Conservation (phyloP, 2,329 filamentous ascomycete species). For the Acephala macrosclerotiorum region DNA sequence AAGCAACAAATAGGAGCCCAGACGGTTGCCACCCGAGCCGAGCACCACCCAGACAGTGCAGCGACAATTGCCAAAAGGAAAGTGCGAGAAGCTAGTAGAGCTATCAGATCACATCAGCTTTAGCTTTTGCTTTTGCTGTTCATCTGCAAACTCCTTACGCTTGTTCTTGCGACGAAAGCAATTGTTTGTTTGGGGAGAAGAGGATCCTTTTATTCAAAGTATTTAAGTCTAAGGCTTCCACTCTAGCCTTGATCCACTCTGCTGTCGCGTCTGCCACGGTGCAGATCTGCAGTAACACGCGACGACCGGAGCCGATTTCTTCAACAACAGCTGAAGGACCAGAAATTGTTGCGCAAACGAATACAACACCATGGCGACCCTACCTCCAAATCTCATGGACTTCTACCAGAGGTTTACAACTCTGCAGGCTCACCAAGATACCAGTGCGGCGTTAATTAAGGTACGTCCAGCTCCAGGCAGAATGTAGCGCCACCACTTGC, state of each 20-base stretch:
- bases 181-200: neutral
- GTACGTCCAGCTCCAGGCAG: conserved; percentile 44
- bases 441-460: conserved; percentile 55
- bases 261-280: conserved; percentile 10
- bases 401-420: conserved; percentile 56
- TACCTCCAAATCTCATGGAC: conserved; percentile 45
- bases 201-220: neutral
- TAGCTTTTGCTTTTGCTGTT: neutral
- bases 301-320: neutral
- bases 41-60: neutral
- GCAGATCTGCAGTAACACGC: conserved; percentile 7
- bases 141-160: neutral
- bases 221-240: neutral
- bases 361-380: conserved; percentile 16
- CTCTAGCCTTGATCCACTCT: conserved; percentile 4
- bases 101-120: neutral
- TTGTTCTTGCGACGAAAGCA: neutral
- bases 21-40: conserved; percentile 5
- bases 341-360: neutral
- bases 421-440: conserved; percentile 51
- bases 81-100: neutral
- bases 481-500: conserved; percentile 14
- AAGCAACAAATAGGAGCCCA: neutral
- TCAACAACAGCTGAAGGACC: neutral
- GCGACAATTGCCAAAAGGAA: conserved; percentile 8